Evolutionary conservation across 2,329 filamentous ascomycete species (phyloP).

Genomic region (Aspergillus pseudonomiae): DNA sequence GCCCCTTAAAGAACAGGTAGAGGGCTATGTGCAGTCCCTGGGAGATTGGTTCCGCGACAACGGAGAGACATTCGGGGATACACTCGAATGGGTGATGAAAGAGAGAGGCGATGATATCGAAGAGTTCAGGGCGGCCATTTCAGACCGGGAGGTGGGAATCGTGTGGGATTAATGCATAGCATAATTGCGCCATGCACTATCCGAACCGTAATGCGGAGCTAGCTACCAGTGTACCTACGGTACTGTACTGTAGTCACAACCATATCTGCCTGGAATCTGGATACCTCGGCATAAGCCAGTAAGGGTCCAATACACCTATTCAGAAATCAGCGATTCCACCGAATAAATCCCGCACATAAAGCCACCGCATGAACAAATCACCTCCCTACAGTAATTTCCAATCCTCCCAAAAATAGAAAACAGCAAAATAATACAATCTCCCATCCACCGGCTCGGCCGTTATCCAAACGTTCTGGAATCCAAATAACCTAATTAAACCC

Average conservation of each 20-base stretch:
- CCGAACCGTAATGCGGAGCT: not conserved
- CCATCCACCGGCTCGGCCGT: not conserved
- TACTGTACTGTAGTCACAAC: not conserved
- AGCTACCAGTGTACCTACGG: not conserved
- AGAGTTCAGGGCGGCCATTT: conserved; percentile 39
- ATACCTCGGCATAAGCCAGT: not conserved
- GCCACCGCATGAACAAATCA: not conserved
- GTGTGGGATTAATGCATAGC: conserved; percentile 20
- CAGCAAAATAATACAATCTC: not conserved
- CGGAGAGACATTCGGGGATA: conserved; percentile 64
- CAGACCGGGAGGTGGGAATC: conserved; percentile 36
- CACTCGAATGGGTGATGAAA: conserved; percentile 58
- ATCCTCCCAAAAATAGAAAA: not conserved
- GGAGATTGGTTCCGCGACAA: conserved; percentile 67
- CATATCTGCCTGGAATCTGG: not conserved
- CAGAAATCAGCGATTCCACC: not conserved
- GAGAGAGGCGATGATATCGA: conserved; percentile 57
- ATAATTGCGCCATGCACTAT: not conserved
- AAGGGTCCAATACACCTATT: not conserved
- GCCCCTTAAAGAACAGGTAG: conserved; percentile 60
- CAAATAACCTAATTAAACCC: not conserved
- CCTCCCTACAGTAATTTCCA: not conserved
- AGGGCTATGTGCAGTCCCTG: conserved; percentile 53
- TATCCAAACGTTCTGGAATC: conserved; percentile 5
- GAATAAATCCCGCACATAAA: not conserved